Conservation (phyloP, 208 protist species). For the Entamoeba histolytica region DNA sequence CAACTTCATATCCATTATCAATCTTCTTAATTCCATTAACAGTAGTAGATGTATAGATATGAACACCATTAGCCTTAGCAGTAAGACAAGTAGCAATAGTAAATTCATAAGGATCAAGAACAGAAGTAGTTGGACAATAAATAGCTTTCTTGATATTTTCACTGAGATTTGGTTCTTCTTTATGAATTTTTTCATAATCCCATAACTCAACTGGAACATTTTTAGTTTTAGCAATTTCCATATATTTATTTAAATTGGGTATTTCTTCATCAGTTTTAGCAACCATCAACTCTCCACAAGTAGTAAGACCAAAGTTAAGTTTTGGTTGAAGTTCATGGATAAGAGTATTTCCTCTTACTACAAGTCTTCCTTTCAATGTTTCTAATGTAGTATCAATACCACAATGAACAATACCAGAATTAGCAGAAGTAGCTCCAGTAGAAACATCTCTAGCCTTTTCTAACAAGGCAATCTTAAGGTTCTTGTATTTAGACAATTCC, state of each 20-base stretch:
- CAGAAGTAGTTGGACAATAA: not conserved
- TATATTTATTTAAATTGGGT: not conserved
- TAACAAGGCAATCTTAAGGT: not conserved
- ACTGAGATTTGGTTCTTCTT: constrained; percentile 7
- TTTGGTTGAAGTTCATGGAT: not conserved
- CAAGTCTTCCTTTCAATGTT: constrained; percentile 9
- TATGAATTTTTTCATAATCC: constrained; percentile 1
- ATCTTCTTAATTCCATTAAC: not conserved
- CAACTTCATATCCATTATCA: not conserved
- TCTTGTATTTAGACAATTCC: not conserved
- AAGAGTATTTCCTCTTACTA: not conserved
- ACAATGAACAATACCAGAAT: constrained; percentile 17
- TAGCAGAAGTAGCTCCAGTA: constrained; percentile 7
- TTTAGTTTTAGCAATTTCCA: not conserved
- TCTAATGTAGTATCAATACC: not conserved
- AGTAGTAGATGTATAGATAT: not conserved
- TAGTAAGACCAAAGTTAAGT: not conserved
- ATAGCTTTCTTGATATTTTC: not conserved
- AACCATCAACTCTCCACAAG: constrained; percentile 13
- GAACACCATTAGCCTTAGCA: constrained; percentile 5
- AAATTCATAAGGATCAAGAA: constrained; percentile 17
- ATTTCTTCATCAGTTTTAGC: not conserved
- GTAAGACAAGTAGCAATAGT: not conserved
- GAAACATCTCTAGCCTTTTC: not conserved
- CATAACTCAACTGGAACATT: not conserved